A percentile compares a stretch with the other conserved stretches of the same genome.
Evolutionary conservation across 306 rosid genomes (phyloP).

Genomic region (Phaseolus lunatus): DNA sequence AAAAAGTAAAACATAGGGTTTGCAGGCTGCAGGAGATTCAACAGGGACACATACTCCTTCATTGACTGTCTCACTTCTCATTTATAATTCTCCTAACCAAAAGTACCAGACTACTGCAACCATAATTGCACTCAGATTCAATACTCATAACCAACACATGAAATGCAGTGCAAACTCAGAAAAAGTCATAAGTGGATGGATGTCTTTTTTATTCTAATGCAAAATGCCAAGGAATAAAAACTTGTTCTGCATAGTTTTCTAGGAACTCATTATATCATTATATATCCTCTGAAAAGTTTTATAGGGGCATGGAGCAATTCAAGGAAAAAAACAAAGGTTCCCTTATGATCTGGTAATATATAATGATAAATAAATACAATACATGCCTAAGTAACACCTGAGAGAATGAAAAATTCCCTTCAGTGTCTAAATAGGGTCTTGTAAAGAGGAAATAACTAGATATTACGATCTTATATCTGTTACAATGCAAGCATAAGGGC

Average conservation of each 20-base stretch:
- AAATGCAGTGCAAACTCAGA: constrained; percentile 13
- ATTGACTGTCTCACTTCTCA: neutral
- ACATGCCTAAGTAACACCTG: constrained; percentile 41
- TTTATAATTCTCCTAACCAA: constrained; percentile 14
- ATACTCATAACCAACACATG: constrained; percentile 14
- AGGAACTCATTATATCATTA: neutral
- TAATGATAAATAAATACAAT: constrained; percentile 35
- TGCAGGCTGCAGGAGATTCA: constrained; percentile 11
- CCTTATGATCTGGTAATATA: constrained; percentile 42
- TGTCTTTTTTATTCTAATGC: neutral
- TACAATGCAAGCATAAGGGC: constrained; percentile 50
- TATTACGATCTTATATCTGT: constrained; percentile 39
- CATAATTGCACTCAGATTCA: constrained; percentile 20
- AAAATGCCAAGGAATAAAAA: neutral
- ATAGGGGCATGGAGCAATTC: constrained; percentile 19
- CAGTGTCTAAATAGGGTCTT: constrained; percentile 41
- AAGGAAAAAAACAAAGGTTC: neutral
- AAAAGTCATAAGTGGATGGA: neutral
- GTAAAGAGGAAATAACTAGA: constrained; percentile 41
- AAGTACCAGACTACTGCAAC: neutral
- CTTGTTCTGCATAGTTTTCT: neutral
- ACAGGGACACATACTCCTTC: neutral
- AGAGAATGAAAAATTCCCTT: constrained; percentile 97
- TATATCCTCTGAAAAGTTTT: neutral
- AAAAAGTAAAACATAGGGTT: neutral